These are phyloP conservation scores for Suillus americanus DNA, from an alignment of 768 basidiomycete genomes.

Conservation along the genomic window DNA sequence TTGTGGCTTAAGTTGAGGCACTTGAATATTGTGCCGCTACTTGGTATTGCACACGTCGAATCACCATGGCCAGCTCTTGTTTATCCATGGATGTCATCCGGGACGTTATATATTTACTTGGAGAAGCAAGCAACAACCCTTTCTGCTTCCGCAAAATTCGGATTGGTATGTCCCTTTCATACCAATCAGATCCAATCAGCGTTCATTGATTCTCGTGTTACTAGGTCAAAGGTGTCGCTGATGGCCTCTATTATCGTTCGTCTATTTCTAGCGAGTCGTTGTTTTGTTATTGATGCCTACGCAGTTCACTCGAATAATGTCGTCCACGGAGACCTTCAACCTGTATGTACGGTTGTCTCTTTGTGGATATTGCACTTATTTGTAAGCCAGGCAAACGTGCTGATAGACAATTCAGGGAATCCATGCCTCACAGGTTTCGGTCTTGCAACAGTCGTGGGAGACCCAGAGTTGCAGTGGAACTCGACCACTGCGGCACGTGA, in stretches of 20 bases:
- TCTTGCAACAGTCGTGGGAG: neutral
- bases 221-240: neutral
- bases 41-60: conserved; percentile 9
- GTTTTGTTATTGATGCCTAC: neutral
- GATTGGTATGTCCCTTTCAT: neutral
- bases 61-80: neutral
- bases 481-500: neutral
- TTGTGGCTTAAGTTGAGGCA: conserved; percentile 21
- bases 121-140: neutral
- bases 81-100: neutral
- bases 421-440: neutral
- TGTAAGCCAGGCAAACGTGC: neutral
- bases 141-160: neutral
- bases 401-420: neutral
- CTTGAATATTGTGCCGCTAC: conserved; percentile 19
- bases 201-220: neutral
- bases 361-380: neutral
- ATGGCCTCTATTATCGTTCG: neutral
- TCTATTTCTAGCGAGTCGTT: neutral
- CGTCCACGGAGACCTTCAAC: neutral
- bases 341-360: neutral
- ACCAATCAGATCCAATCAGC: neutral
- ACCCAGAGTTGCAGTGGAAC: neutral
- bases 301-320: neutral
- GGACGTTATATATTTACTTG: neutral